Evolutionary conservation across 345 rosid genomes (phyloP).

Genomic region (Barbarea vulgaris): DNA sequence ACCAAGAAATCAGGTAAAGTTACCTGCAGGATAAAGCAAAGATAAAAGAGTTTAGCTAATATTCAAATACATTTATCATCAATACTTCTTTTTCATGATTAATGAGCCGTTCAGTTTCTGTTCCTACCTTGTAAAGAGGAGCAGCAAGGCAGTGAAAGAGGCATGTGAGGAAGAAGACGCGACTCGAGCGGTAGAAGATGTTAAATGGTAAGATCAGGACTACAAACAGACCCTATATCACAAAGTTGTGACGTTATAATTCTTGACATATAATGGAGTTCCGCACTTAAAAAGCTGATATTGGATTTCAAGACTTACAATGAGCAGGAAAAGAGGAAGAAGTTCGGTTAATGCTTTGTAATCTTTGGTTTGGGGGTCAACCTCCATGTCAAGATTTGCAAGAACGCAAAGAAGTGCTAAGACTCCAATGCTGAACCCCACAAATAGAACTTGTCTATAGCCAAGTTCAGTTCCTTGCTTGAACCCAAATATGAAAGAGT

Average conservation of each 20-base stretch:
- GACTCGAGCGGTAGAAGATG: slow-evolving; percentile 43
- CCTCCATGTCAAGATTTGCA: slow-evolving; percentile 57
- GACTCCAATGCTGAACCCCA: slow-evolving; percentile 48
- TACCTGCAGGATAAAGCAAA: slow-evolving; percentile 47
- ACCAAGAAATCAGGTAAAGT: slow-evolving; percentile 67
- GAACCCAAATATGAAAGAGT: slow-evolving; percentile 56
- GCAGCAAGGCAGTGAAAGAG: slow-evolving; percentile 42
- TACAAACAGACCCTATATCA: slow-evolving; percentile 34
- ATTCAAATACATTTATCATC: too few relatives aligned
- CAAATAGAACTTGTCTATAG: slow-evolving; percentile 47
- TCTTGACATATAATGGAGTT: not conserved
- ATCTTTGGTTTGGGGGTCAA: slow-evolving; percentile 48
- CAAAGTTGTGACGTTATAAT: not conserved
- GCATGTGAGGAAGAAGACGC: slow-evolving; percentile 42
- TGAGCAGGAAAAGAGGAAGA: slow-evolving; percentile 48
- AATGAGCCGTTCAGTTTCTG: not conserved
- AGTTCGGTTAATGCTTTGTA: slow-evolving; percentile 54
- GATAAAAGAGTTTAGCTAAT: not conserved
- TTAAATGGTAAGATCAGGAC: slow-evolving; percentile 37
- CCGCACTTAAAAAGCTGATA: not conserved
- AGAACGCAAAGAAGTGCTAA: slow-evolving; percentile 49
- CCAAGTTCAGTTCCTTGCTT: slow-evolving; percentile 54
- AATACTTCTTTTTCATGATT: not conserved
- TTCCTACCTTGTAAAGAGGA: slow-evolving; percentile 43
- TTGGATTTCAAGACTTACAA: slow-evolving; percentile 35